These are phyloP conservation scores for Cladorrhinum sp. DNA, from an alignment of 2,329 filamentous ascomycete species.

Conservation along the genomic window DNA sequence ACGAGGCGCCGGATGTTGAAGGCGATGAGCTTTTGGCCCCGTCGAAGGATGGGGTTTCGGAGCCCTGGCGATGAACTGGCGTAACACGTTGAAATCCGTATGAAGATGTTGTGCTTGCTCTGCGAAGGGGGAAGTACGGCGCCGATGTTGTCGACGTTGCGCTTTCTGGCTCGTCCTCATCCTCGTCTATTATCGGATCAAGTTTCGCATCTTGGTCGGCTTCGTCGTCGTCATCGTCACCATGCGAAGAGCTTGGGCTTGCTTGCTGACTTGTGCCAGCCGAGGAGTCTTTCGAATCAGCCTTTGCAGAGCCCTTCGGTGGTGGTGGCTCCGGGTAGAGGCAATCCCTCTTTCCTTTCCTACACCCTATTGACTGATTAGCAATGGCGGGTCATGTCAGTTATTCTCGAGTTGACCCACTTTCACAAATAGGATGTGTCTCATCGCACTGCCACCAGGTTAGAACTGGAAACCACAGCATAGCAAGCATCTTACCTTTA, in stretches of 20 bases:
- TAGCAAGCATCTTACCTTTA: slow-evolving; percentile 56
- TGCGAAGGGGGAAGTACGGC: slow-evolving; percentile 31
- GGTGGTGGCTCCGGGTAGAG: slow-evolving; percentile 73
- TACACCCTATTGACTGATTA: slow-evolving; percentile 62
- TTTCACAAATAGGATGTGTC: slow-evolving; percentile 78
- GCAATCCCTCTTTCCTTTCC: slow-evolving; percentile 88
- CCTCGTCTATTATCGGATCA: slow-evolving; percentile 54
- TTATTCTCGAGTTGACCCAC: slow-evolving; percentile 36
- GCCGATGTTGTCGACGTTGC: slow-evolving; percentile 24
- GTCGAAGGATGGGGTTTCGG: slow-evolving; percentile 53
- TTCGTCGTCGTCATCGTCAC: slow-evolving; percentile 51
- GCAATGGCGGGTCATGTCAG: slow-evolving; percentile 13
- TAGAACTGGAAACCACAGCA: slow-evolving; percentile 10
- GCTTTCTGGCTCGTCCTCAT: slow-evolving; percentile 42
- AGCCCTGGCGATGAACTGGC: slow-evolving; percentile 42
- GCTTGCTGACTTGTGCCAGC: slow-evolving; percentile 37
- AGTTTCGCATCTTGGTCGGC: slow-evolving; percentile 46
- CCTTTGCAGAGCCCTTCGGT: slow-evolving; percentile 37
- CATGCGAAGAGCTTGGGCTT: slow-evolving; percentile 54
- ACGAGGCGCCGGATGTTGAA: slow-evolving; percentile 46
- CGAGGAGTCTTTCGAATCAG: slow-evolving; percentile 37
- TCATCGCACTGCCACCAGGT: slow-evolving; percentile 73
- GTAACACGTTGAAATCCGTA: slow-evolving; percentile 34
- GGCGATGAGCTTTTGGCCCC: slow-evolving; percentile 52
- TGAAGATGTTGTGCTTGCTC: slow-evolving; percentile 39